A percentile compares a stretch with the other conserved stretches of the same genome.
Conservation (phyloP, 176 grass and related monocot genomes). For the Sorghum bicolor region DNA sequence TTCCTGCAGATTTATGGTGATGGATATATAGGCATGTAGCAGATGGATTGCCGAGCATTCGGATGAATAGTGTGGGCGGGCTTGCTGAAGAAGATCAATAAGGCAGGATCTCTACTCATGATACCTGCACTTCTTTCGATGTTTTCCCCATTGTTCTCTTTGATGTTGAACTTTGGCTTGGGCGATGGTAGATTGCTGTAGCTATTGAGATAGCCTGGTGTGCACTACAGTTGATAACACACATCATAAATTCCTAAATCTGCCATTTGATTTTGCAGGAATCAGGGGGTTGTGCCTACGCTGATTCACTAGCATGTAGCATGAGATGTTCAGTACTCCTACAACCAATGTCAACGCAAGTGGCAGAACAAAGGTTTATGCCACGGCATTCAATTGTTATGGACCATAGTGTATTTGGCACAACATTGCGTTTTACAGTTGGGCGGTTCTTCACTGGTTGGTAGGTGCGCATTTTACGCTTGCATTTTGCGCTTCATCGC, state of each 20-base stretch:
- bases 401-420: not conserved
- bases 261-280: not conserved
- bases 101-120: not conserved
- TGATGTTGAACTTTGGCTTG: not conserved
- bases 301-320: not conserved
- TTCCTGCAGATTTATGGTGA: constrained; percentile 1
- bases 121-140: not conserved
- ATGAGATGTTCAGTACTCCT: not conserved
- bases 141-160: not conserved
- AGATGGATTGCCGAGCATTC: not conserved
- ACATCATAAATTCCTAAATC: not conserved
- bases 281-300: not conserved
- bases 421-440: not conserved
- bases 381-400: not conserved
- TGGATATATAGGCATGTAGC: not conserved
- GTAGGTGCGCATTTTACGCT: not conserved
- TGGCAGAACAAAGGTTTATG: not conserved
- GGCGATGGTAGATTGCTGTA: not conserved
- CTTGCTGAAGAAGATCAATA: not conserved
- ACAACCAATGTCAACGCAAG: not conserved
- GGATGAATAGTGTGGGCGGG: not conserved
- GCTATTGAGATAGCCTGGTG: not conserved
- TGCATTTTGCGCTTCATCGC: not conserved
- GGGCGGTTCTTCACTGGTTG: not conserved
- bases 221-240: not conserved